Evolutionary conservation across 1,284 basidiomycete species (phyloP), one percentile per base, ranked within the genome.

Genomic region (Fistulina hepatica): DNA sequence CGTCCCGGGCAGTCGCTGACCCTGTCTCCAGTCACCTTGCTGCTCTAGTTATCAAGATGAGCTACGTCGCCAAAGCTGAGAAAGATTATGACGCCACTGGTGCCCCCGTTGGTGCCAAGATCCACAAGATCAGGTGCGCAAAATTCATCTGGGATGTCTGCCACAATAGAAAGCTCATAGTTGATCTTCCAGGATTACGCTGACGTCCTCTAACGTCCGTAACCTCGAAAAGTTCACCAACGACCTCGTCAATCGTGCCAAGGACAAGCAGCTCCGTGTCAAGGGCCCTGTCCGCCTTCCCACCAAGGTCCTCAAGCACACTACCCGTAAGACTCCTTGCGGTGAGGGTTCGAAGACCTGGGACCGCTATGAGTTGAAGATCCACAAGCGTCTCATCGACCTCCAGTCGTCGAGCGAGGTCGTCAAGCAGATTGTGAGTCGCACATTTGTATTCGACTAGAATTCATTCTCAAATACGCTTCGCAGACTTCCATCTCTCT

Each of bases 331-430:
- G 68, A 92, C 91, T 88, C 86, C 93, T 67, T 95, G 95, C 63
- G 95, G 95, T 93, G 95, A 98, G 71, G 95, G 95, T 76, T 94
- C 90, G 58, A 98, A 99, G 84, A 99, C 95, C 60, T 99, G 95
- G 95, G 95, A 98, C 69, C 82, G 89, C 57, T 98, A 93, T 69
- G 94, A 99, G 72, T 81, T 99, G 71, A 92, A 93, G 73, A 78
- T 99, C 53, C 94, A 99, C 84, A 99, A 99, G 76, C 89, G 95
- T 57, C 77, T 98, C 63, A 98, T 99, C 60, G 95, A 99, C 75
- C 73, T 99, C 49, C 91, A 94, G 73, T 93, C 93, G 44, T 94
- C 94, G 47, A 90, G 88, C 59, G 95, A 98, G 72, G 89, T 97
- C 53, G 95, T 99, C 69, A 98, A 98, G 79, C 94, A 98, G 72